Percentiles rank a stretch among this genome's conserved stretches.
These are phyloP conservation scores for Lactuca saligna DNA, from an alignment of 129 eudicot species.

Conservation along the genomic window DNA sequence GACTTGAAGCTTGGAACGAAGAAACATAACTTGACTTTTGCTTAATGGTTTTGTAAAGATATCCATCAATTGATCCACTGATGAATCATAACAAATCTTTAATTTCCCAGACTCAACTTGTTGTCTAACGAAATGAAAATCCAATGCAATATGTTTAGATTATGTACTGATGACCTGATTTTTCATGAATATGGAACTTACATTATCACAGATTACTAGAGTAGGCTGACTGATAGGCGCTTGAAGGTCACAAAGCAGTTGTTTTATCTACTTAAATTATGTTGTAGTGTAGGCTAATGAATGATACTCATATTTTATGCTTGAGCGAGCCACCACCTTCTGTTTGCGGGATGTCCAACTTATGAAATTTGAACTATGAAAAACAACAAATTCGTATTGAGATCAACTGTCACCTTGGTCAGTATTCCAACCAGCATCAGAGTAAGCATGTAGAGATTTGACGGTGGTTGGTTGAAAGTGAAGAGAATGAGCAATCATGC, in stretches of 20 bases:
- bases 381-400: not conserved
- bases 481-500: no score
- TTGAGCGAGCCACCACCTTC: no score
- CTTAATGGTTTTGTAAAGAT: not conserved
- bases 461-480: no score
- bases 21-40: not conserved
- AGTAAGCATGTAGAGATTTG: no score
- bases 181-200: not conserved
- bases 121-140: not conserved
- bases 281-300: not conserved
- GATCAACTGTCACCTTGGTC: not conserved
- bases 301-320: not conserved
- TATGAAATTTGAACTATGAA: not conserved
- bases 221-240: not conserved
- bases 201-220: not conserved
- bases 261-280: not conserved
- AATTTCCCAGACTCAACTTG: not conserved
- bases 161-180: not conserved
- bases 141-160: not conserved
- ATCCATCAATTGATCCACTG: not conserved
- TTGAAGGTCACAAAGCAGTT: not conserved
- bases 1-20: not conserved
- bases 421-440: no score
- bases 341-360: not conserved
- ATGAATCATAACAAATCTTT: not conserved